Conservation (phyloP, 495 filamentous ascomycete genomes). For the Penicillium lividum region DNA sequence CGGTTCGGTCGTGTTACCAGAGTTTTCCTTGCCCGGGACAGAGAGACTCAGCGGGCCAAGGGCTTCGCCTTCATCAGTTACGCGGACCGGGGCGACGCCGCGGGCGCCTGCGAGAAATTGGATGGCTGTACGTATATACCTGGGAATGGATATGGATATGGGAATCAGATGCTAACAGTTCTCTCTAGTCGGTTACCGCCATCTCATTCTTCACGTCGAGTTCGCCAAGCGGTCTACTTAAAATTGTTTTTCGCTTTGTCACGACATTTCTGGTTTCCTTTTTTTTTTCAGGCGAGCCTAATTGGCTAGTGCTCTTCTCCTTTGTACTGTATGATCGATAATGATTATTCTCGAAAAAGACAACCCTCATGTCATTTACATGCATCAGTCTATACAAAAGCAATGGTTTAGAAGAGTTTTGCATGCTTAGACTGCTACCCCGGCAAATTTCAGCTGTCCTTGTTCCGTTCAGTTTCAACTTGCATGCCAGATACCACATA, state of each 20-base stretch:
- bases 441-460: neutral
- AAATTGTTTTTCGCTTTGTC: slow-evolving; percentile 32
- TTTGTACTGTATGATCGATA: slow-evolving; percentile 50
- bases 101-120: slow-evolving; percentile 93
- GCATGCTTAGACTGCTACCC: slow-evolving; percentile 1
- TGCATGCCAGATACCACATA: neutral
- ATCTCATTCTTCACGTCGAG: slow-evolving; percentile 87
- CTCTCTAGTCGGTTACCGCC: slow-evolving; percentile 72
- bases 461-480: neutral
- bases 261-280: slow-evolving; percentile 28
- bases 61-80: slow-evolving; percentile 99
- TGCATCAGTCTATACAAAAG: slow-evolving; percentile 40
- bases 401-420: slow-evolving; percentile 34
- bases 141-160: neutral
- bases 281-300: slow-evolving; percentile 41
- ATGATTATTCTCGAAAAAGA: slow-evolving; percentile 44
- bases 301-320: slow-evolving; percentile 36
- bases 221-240: slow-evolving; percentile 81
- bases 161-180: slow-evolving; percentile 22
- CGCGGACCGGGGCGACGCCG: slow-evolving; percentile 82
- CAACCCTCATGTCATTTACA: slow-evolving; percentile 41
- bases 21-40: slow-evolving; percentile 95
- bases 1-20: slow-evolving; percentile 93
- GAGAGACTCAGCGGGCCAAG: slow-evolving; percentile 92
- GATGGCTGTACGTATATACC: slow-evolving; percentile 73